Evolutionary conservation across 768 basidiomycete species (phyloP), one percentile per base, ranked within the genome.

Genomic region (Collybiopsis confluens): DNA sequence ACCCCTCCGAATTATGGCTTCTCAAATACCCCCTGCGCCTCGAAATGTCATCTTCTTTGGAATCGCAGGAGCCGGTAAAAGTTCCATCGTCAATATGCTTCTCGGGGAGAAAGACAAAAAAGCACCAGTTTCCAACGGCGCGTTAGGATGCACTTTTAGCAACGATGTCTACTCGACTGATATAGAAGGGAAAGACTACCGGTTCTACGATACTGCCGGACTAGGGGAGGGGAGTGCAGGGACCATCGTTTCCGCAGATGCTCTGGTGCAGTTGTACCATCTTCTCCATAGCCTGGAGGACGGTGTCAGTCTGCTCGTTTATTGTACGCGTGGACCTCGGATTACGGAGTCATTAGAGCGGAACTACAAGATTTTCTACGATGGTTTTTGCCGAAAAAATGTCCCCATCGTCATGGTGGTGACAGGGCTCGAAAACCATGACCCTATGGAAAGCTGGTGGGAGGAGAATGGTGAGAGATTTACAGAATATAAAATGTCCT

Each of bases 31-130:
- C n/a, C n/a, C n/a, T n/a, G n/a, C n/a, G 9, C 27, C 33, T 28
- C 1, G 24, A 1, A 47, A 28, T 26, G 27, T 47, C 45, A 18
- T 28, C 45, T 21, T 35, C 45, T 27, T 13, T 21, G 45, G 45
- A 13, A 15, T 27, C 20, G 30, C n/a, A 9, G 45, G 45, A 30
- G 16, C 26, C 26, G 45, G 45, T 54, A 76, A 78, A 57, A 72
- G 75, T 59, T 73, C 70, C 18, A 60, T 75, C 53, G 60, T 78
- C 52, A 73, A 75, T 61, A 66, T 75, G 67, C 58, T 78, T 42
- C 62, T 62, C 52, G 63, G 65, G 23, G 18, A 42, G 2, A n/a
- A n/a, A n/a, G n/a, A n/a, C n/a, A 47, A 62, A 0, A 13, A 18
- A 9, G 73, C 73, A 24, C 47, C 52, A 0, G 63, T 66, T n/a